Evolutionary conservation across 208 protist genomes (phyloP), one percentile per base, ranked within the genome.

Genomic region (Leptomonas pyrrhocoris): DNA sequence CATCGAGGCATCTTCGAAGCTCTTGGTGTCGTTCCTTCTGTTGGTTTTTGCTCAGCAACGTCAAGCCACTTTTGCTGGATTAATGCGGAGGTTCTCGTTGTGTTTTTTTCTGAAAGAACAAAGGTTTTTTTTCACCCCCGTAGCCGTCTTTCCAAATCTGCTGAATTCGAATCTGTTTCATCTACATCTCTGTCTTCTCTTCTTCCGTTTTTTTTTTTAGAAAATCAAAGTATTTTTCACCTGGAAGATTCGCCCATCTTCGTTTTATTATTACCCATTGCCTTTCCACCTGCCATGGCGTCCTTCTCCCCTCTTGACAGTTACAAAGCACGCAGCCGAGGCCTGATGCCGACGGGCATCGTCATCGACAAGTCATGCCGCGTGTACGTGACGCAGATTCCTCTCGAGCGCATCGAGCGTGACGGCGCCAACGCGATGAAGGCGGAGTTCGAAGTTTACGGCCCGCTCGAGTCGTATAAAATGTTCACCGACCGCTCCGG

Each of bases 351-450:
- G 8, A 73, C 83, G 12, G 89, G 92, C 57, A 85, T 96, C 62
- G 85, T 96, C 40, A 90, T 94, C 38, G 92, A 96, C 86, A 84
- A 86, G 60, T 89, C 70, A 16, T 94, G 89, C 72, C 86, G 92
- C 25, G 89, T 96, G 56, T 93, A 92, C 79, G 89, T 96, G 55
- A 78, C 83, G n/a, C 80, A 96, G 28, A 96, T 96, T 61, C 92
- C 92, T 9, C 56, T 88, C n/a, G 77, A 80, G 56, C 83, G 88
- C 58, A 94, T 96, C 59, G 92, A 96, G 68, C 80, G 81, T 12
- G 92, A 96, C 43, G 89, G 88, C 25, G 74, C 55, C 16, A 84
- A 74, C 36, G 89, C 92, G 0, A 68, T 96, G 62, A 84, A 84
- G 34, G 70, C 73, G 8, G 89, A 96, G 74, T 94, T 96, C 49